Percentiles rank a stretch among this genome's conserved stretches.
Conservation (phyloP, 495 filamentous ascomycete genomes). For the Glonium stellatum region DNA sequence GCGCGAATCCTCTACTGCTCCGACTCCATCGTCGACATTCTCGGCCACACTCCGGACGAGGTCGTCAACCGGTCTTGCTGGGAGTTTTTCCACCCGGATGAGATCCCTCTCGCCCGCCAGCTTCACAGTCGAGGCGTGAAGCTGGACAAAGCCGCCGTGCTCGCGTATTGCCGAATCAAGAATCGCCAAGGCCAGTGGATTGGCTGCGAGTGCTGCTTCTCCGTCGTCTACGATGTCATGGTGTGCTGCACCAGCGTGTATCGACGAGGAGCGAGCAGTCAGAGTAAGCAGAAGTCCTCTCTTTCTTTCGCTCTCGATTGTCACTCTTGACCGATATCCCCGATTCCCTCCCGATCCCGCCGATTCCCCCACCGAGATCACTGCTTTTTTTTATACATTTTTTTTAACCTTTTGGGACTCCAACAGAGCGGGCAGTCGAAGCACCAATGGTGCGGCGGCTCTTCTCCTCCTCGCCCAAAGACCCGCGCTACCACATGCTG, state of each 20-base stretch:
- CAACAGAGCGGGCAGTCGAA: conserved; percentile 65
- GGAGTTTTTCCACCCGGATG: conserved; percentile 80
- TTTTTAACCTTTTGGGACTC: no score
- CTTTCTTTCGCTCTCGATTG: not conserved
- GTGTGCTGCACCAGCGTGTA: conserved; percentile 83
- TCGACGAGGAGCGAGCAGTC: conserved; percentile 57
- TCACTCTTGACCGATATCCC: no score
- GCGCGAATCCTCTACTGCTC: conserved; percentile 80
- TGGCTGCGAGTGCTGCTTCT: conserved; percentile 84
- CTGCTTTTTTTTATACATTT: no score
- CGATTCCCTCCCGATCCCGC: no score
- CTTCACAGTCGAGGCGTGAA: conserved; percentile 66
- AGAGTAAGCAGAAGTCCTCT: conserved; percentile 53
- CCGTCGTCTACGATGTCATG: conserved; percentile 78
- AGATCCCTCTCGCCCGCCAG: conserved; percentile 66
- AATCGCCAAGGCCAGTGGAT: conserved; percentile 66
- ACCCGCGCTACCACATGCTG: conserved; percentile 88
- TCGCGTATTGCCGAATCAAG: conserved; percentile 70
- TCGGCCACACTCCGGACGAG: conserved; percentile 72
- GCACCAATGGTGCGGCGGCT: conserved; percentile 71
- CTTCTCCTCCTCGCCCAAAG: conserved; percentile 73
- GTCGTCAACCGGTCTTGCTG: conserved; percentile 72
- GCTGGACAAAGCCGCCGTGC: conserved; percentile 77
- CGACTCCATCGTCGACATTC: conserved; percentile 72
- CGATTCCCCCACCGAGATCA: no score